These are phyloP conservation scores for Pseudonitzschia multiseries DNA, from an alignment of 108 stramenopile species.

Conservation along the genomic window DNA sequence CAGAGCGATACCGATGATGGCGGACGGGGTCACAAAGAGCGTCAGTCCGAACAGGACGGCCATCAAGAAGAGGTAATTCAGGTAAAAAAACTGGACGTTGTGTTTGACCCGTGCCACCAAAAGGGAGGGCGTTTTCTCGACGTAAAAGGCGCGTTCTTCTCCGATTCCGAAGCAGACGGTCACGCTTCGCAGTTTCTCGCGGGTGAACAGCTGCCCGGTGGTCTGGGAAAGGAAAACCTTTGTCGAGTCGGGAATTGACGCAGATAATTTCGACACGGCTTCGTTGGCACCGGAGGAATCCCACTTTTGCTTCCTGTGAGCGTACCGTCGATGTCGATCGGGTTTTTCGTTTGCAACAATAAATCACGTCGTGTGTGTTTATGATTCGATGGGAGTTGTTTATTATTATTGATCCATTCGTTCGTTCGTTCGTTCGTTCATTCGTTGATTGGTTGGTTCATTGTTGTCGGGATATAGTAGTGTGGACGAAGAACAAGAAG, in stretches of 20 bases:
- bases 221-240: slow-evolving; percentile 62
- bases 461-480: background rate
- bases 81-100: slow-evolving; percentile 84
- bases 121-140: slow-evolving; percentile 73
- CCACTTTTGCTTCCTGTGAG: slow-evolving; percentile 78
- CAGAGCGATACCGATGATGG: slow-evolving; percentile 76
- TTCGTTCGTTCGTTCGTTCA: background rate
- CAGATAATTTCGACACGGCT: slow-evolving; percentile 52
- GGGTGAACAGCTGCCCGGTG: slow-evolving; percentile 63
- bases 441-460: background rate
- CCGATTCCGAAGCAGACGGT: slow-evolving; percentile 84
- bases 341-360: background rate
- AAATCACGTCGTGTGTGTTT: too few relatives aligned
- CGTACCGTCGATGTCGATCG: background rate
- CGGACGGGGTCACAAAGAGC: slow-evolving; percentile 65
- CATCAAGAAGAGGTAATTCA: slow-evolving; percentile 79
- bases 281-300: slow-evolving; percentile 70
- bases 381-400: background rate
- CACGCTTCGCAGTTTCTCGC: slow-evolving; percentile 64
- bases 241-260: slow-evolving; percentile 75
- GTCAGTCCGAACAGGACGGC: slow-evolving; percentile 67
- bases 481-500: too few relatives aligned
- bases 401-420: background rate
- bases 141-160: slow-evolving; percentile 83
- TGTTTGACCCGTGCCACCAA: slow-evolving; percentile 73